Base-by-base conservation (phyloP, 2,329 filamentous ascomycete genomes). In the Ilyonectria destructans region DNA sequence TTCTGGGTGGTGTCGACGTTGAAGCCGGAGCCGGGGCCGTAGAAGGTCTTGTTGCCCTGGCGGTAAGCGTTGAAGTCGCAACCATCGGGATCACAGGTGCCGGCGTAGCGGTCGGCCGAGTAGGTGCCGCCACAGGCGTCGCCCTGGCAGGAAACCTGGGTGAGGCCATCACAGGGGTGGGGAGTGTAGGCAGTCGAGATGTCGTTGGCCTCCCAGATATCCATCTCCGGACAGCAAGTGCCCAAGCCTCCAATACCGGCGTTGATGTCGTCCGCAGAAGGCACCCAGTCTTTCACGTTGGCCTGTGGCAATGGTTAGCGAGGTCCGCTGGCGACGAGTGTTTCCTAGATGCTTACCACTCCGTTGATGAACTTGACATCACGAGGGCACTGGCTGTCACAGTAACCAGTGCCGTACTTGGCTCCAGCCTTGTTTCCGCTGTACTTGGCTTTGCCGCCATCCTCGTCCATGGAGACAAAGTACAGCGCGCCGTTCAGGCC, bases 401-500 rank as follows among this genome's bases (percentile, higher is more conserved):
- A 82, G 75, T 82, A 82, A 48, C 89, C 89, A 63, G 89, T 91
- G 66, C 89, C 89, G 77, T 89, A 90, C 78, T 87, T 86, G 76
- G 89, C 88, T 66, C 84, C 84, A 12, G 84, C 84, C 79, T 84
- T 82, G 81, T 86, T 90, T 77, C 79, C 80, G 2, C 80, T 65
- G 79, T 85, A 88, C 78, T 84, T 85, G 77, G 79, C 74, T 71
- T 83, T 76, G 55, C 88, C 88, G 71, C 88, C 88, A 71, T 90
- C 88, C 19, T 82, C 80, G 45, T 89, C 87, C 89, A 91, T 91
- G 76, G 85, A 83, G 52, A 88, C 86, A 62, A 90, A 88, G 83
- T 93, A 93, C 54, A 93, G 82, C 52, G 91, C 91, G 62, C 91
- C 91, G 80, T 94, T 93, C 67, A 93, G 82, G 68, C 92, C 92